Conservation (phyloP, 2,329 filamentous ascomycete species). For the Thermomyces lanuginosus region DNA sequence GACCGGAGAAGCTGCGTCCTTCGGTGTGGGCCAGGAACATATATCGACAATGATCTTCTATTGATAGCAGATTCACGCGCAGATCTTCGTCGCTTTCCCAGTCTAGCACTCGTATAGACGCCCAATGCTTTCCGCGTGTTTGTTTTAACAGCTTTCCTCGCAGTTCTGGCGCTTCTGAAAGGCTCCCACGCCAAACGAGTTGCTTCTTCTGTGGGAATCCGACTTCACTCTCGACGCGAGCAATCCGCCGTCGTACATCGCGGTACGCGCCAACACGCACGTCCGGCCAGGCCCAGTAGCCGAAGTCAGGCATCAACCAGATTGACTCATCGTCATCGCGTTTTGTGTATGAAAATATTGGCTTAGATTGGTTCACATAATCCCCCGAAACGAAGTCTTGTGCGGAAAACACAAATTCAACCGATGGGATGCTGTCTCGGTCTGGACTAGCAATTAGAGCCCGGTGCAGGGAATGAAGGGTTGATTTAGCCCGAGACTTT, state of each 20-base stretch:
- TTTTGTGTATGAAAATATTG: conserved; percentile 24
- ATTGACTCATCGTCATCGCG: conserved; percentile 17
- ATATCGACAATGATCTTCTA: conserved; percentile 39
- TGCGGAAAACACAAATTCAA: conserved; percentile 34
- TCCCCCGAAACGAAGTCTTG: conserved; percentile 26
- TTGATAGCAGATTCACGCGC: conserved; percentile 29
- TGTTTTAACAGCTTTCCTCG: conserved; percentile 25
- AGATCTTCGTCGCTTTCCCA: conserved; percentile 27
- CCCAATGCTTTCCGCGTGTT: conserved; percentile 29
- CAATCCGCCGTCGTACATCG: conserved; percentile 25
- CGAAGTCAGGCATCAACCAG: conserved; percentile 40
- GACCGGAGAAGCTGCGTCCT: conserved; percentile 38
- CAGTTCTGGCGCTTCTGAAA: conserved; percentile 23
- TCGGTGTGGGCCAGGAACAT: conserved; percentile 39
- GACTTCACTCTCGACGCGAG: conserved; percentile 20
- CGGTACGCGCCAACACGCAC: conserved; percentile 29
- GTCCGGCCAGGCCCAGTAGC: conserved; percentile 38
- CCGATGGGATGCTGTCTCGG: conserved; percentile 27
- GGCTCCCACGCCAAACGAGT: conserved; percentile 34
- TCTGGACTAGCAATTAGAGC: conserved; percentile 28
- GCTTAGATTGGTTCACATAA: conserved; percentile 4
- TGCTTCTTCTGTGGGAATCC: conserved; percentile 21
- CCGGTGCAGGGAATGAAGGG: conserved; percentile 33
- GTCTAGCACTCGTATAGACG: conserved; percentile 27
- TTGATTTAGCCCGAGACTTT: conserved; percentile 24